phyloP scores from a whole-genome alignment of 2,329 filamentous ascomycete genomes.

The Endocalyx cinctus region DNA sequence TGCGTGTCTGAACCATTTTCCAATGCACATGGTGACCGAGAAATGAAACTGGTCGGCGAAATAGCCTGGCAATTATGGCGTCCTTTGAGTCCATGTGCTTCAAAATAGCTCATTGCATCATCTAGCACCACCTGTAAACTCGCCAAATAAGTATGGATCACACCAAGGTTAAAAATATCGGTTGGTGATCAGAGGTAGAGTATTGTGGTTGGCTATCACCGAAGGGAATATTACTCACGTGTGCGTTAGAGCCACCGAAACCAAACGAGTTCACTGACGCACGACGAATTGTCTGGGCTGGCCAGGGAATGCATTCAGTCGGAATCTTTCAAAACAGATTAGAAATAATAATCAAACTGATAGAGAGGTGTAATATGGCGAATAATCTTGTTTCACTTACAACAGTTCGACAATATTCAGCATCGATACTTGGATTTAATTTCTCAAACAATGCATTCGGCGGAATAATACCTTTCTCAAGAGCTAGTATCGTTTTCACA shows the following conservation, averaged over 20 bases:
- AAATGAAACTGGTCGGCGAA: no score
- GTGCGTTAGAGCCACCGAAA: conserved; percentile 19
- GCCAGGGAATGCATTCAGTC: conserved; percentile 12
- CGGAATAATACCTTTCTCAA: conserved; percentile 13
- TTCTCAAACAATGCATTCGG: conserved; percentile 25
- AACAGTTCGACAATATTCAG: not conserved
- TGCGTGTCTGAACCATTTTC: not conserved
- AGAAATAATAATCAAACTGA: not conserved
- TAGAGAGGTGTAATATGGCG: not conserved
- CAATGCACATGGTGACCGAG: no score
- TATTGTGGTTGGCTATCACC: no score
- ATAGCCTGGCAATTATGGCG: no score
- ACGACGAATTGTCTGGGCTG: conserved; percentile 5
- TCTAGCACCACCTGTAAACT: no score
- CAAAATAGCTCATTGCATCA: not conserved
- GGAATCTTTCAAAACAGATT: conserved; percentile 2
- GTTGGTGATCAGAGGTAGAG: no score
- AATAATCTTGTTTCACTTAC: conserved; percentile 1
- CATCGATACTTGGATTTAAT: conserved; percentile 17
- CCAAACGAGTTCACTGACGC: conserved; percentile 21
- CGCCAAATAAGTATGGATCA: no score
- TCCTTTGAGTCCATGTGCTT: not conserved
- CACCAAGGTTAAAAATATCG: no score
- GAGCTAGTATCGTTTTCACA: conserved; percentile 10
- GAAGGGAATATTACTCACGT: no score